phyloP scores from a whole-genome alignment of 306 rosid species.

The Pachyrhizus erosus region DNA sequence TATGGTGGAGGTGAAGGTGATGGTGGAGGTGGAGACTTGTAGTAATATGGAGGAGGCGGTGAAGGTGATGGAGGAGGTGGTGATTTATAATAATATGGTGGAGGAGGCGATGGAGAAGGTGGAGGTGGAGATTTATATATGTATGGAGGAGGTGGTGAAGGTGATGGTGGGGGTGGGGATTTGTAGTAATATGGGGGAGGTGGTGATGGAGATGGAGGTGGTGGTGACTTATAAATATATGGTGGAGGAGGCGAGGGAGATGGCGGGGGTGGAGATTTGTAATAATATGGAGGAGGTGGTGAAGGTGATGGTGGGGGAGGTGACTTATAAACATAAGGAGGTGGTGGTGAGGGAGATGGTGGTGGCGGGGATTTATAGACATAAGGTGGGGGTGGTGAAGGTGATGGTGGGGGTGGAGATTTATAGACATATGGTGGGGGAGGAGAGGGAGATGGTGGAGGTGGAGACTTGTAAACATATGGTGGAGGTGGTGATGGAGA shows the following conservation, averaged over 20 bases:
- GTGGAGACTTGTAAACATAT: not conserved
- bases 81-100: not conserved
- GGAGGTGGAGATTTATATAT: not conserved
- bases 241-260: not conserved
- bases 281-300: not conserved
- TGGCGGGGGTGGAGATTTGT: not conserved
- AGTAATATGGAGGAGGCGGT: not conserved
- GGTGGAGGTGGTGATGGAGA: not conserved
- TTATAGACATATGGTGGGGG: not conserved
- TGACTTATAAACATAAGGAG: not conserved
- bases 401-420: not conserved
- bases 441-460: not conserved
- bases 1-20: constrained; percentile 17
- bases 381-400: constrained; percentile 2
- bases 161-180: not conserved
- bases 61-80: constrained; percentile 22
- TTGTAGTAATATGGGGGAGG: not conserved
- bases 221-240: not conserved
- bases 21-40: constrained; percentile 7
- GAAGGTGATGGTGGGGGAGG: not conserved
- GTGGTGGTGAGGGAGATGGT: not conserved
- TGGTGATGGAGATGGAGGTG: not conserved
- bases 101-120: constrained; percentile 13
- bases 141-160: constrained; percentile 20
- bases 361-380: not conserved